Evolutionary conservation across 106 monocot genomes (phyloP), one percentile per base, ranked within the genome.

Genomic region (Platanthera guangdongensis): DNA sequence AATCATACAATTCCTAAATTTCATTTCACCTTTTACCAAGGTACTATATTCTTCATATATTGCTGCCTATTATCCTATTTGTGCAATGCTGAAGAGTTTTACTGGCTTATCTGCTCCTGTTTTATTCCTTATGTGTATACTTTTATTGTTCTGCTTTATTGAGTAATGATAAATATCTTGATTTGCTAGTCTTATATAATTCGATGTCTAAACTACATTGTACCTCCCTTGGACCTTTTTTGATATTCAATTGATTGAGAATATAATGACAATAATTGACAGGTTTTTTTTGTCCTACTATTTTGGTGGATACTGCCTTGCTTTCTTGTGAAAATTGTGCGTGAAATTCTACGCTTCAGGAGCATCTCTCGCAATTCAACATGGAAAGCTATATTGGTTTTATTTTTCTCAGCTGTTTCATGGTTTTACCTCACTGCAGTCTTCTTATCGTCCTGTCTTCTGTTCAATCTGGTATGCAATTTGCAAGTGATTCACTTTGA

Each of bases 401-500:
- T 88, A 8, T 14, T 84, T 14, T 75, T 87, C 74, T 93, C 95
- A 62, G 78, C 86, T 19, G n/a, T 85, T 4, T 93, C 87, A 68
- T 96, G 95, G 95, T 71, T 75, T 49, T 96, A 96, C 54, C 76
- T 93, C 57, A 89, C 85, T 12, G 74, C 78, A 74, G 77, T 96
- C 30, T 81, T 86, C 70, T 81, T 93, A 46, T 81, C 86, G 51
- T 81, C 90, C 39, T 96, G 95, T 78, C 65, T 65, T 52, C 73
- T 96, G 30, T 93, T 93, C 80, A 85, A 86, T 82, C 79, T 96
- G 82, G 88, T 89, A 14, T 93, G 90, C 79, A 88, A 88, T 65
- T 77, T 96, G 57, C 95, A 93, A 91, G 81, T 90, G 51, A 74
- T 96, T 73, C 95, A 93, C 67, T 89, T 96, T 75, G 95, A 93